Conservation (phyloP, 169 alveolate species). For the Cryptosporidium bovis region DNA sequence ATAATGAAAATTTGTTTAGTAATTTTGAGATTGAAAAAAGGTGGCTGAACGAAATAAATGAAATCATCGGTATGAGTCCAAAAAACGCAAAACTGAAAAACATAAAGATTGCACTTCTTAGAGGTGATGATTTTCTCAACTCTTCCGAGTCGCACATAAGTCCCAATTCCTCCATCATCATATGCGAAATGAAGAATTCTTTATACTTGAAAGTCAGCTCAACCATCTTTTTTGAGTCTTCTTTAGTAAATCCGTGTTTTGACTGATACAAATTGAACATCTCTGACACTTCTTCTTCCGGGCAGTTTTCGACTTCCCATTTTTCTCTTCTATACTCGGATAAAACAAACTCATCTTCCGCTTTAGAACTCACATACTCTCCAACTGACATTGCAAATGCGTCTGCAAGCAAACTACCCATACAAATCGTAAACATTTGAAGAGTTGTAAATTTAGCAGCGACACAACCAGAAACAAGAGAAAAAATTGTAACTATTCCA, state of each 20-base stretch:
- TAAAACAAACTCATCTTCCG: slow-evolving; percentile 84
- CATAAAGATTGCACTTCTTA: slow-evolving; percentile 84
- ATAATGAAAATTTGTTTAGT: slow-evolving; percentile 27
- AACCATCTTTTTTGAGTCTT: slow-evolving; percentile 88
- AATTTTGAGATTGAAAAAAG: slow-evolving; percentile 63
- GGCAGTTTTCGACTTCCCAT: slow-evolving; percentile 90
- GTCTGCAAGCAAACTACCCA: slow-evolving; percentile 90
- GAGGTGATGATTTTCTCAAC: slow-evolving; percentile 78
- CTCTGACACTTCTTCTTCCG: slow-evolving; percentile 89
- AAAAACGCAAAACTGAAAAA: slow-evolving; percentile 86
- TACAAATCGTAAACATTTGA: slow-evolving; percentile 86
- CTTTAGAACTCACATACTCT: slow-evolving; percentile 86
- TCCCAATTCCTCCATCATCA: slow-evolving; percentile 93
- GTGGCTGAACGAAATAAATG: slow-evolving; percentile 82
- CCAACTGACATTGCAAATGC: slow-evolving; percentile 92
- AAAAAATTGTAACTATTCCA: slow-evolving; percentile 91
- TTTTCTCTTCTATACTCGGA: slow-evolving; percentile 85
- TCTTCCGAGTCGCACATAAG: slow-evolving; percentile 82
- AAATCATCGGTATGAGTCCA: slow-evolving; percentile 88
- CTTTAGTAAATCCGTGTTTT: slow-evolving; percentile 85
- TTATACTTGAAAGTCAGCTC: slow-evolving; percentile 86
- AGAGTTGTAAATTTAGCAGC: slow-evolving; percentile 90
- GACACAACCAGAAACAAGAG: slow-evolving; percentile 90
- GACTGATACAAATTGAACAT: slow-evolving; percentile 87
- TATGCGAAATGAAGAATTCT: slow-evolving; percentile 88